A percentile compares a stretch with the other conserved stretches of the same genome.
Evolutionary conservation across 768 basidiomycete species (phyloP).

Genomic region (Lentinus tigrinus): DNA sequence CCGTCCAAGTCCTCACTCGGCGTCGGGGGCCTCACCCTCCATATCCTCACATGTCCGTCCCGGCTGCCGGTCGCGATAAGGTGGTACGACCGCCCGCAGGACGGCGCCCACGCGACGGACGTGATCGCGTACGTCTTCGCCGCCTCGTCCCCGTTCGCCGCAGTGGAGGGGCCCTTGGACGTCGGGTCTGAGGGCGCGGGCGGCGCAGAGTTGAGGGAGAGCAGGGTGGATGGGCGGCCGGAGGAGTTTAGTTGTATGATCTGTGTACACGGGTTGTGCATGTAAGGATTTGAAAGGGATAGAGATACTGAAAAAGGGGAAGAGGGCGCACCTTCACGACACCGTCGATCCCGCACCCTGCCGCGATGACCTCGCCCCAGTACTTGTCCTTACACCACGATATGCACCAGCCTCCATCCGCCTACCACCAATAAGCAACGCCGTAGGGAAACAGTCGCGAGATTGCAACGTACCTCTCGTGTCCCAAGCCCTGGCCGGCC

Average conservation of each 20-base stretch:
- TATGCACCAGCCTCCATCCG: conserved; percentile 89
- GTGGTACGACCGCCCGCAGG: conserved; percentile 91
- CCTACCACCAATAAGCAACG: conserved; percentile 28
- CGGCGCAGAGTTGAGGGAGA: conserved; percentile 57
- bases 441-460: background rate
- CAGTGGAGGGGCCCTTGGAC: conserved; percentile 18
- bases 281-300: background rate
- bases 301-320: background rate
- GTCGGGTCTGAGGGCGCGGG: conserved; percentile 18
- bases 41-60: conserved; percentile 88
- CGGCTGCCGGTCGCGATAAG: conserved; percentile 88
- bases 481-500: conserved; percentile 49
- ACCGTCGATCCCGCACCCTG: conserved; percentile 68
- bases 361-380: conserved; percentile 91
- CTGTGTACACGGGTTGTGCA: conserved; percentile 33
- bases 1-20: conserved; percentile 32
- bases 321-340: conserved; percentile 63
- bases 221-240: conserved; percentile 62
- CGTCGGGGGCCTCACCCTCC: conserved; percentile 69
- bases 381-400: conserved; percentile 96
- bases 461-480: conserved; percentile 45
- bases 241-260: conserved; percentile 73
- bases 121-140: conserved; percentile 65
- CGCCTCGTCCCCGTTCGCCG: conserved; percentile 24
- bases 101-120: conserved; percentile 90